Evolutionary conservation across 129 eudicot genomes (phyloP), one percentile per base, ranked within the genome.

Genomic region (Flaveria linearis): DNA sequence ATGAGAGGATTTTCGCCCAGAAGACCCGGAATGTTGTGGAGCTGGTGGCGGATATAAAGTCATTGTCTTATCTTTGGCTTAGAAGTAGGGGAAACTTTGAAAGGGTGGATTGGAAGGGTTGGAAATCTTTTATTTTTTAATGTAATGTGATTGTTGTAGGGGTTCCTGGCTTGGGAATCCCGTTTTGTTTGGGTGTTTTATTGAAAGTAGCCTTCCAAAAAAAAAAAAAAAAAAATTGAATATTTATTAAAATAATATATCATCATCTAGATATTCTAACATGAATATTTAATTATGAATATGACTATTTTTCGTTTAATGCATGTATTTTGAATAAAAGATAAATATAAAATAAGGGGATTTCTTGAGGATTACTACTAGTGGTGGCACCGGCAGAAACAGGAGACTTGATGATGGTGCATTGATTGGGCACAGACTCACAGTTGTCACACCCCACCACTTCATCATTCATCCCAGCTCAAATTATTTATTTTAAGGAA

Each of bases 381-480:
- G 64, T 28, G 82, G 68, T 71, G 77, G 52, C 76, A 73, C 69
- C 68, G 79, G 83, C 83, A 64, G 51, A 12, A 17, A 57, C 60
- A 65, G 83, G 23, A 49, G 74, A 80, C 17, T 74, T 80, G 69
- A 80, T 80, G 80, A 80, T 69, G 63, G 71, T 74, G 80, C 84
- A 80, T 80, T 80, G 65, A 80, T 80, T 80, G 84, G 84, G 84
- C 80, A 80, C 84, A 65, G 70, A 80, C 50, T 80, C 61, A 80
- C 70, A 73, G 84, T 80, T 80, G 84, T 74, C 84, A 80, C 58
- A 30, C 80, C 80, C 80, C 80, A 80, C 84, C 80, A 80, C 57
- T 51, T 79, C 26, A 20, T 72, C 78, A 71, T 79, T 36, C 33
- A 71, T 57, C 53, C 7, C 77, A 56, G 2, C 43, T 7, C 41